Base-by-base conservation (phyloP, 2,329 filamentous ascomycete genomes). In the Colletotrichum sp. region DNA sequence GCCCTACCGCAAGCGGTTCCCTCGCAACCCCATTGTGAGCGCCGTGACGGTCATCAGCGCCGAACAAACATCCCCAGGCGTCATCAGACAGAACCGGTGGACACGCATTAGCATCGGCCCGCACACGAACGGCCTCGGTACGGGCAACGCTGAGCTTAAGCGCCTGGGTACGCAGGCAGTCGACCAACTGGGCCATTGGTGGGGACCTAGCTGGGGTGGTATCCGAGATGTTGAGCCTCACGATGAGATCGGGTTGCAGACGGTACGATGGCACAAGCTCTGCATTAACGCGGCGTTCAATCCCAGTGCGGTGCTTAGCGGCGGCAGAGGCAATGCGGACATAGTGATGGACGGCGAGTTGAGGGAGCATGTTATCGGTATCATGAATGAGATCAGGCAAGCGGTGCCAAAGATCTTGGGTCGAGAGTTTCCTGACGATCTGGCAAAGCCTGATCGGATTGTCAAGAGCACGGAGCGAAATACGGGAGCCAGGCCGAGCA, bases 221-320 rank as follows among this genome's bases (percentile, higher is more conserved):
- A 91, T 95, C 77, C 88, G 88, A 74, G 93, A 95, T 82, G 92
- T 92, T 7, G 90, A 92, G 76, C 86, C 89, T 9, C 91, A 93
- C 79, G 88, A 90, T 62, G 92, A 94, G 82, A 85, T 91, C 36
- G 93, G 91, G 75, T 86, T 95, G 61, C 94, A 95, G 83, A 89
- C 91, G 56, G 90, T 95, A 22, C 88, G 93, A 28, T 95, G 93
- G 93, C 93, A 95, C 83, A 95, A 95, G 83, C 90, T 95, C 77
- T 93, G 92, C 79, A 94, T 95, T 86, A 95, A 95, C 82, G 92
- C 93, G 0, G 91, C 92, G 67, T 94, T 95, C 89, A 95, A 95
- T 84, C 93, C 93, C 0, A 93, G 91, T 1, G 91, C 93, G 3
- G 93, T 95, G 9, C 87, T 95, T 1, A 91, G 90, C 1, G 91